Conservation (phyloP, 2,329 filamentous ascomycete species). For the Cercospora janseana region DNA sequence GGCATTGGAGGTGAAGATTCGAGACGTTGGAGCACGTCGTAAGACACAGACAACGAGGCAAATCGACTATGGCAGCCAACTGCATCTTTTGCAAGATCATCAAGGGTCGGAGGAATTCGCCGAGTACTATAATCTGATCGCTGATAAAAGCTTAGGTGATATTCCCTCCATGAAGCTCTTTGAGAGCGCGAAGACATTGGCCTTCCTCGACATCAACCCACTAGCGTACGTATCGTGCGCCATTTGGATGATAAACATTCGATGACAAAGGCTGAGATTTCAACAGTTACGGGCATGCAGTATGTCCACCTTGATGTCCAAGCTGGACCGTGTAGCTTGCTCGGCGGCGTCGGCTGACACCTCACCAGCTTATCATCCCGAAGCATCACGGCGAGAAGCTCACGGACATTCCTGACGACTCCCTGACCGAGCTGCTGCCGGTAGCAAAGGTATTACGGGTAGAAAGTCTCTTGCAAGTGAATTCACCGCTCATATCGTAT, state of each 20-base stretch:
- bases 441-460: conserved; percentile 72
- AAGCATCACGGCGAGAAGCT: conserved; percentile 93
- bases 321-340: neutral
- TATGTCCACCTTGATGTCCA: conserved; percentile 47
- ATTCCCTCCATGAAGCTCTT: conserved; percentile 96
- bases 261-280: conserved; percentile 9
- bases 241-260: neutral
- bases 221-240: conserved; percentile 43
- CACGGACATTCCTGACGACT: conserved; percentile 86
- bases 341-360: neutral
- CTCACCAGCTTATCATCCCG: conserved; percentile 82
- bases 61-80: conserved; percentile 48
- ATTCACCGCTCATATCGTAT: neutral
- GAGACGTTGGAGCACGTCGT: neutral
- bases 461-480: too few species aligned
- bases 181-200: conserved; percentile 88
- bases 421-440: conserved; percentile 77
- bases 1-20: conserved; percentile 3
- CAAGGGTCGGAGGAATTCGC: conserved; percentile 60
- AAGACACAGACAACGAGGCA: neutral
- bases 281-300: conserved; percentile 70
- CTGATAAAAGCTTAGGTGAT: conserved; percentile 62
- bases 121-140: neutral
- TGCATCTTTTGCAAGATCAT: conserved; percentile 99
- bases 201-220: conserved; percentile 94